A percentile compares a stretch with the other conserved stretches of the same genome.
Conservation (phyloP, 306 rosid genomes). For the Delonix regia region DNA sequence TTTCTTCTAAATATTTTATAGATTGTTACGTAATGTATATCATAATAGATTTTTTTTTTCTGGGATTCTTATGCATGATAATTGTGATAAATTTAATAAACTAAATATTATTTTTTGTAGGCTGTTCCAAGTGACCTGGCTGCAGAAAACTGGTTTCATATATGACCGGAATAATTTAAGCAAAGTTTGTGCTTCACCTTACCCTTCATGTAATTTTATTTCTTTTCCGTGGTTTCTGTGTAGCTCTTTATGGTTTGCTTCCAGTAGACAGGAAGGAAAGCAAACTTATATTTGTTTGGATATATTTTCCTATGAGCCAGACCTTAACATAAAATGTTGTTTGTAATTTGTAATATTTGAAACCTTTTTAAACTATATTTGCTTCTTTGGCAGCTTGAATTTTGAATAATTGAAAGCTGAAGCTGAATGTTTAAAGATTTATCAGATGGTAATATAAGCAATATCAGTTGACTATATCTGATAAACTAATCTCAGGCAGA, state of each 20-base stretch:
- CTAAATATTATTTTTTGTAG: slow-evolving; percentile 54
- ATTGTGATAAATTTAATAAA: slow-evolving; percentile 28
- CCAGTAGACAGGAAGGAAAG: neutral
- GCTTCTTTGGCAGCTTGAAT: slow-evolving; percentile 21
- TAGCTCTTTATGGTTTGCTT: slow-evolving; percentile 15
- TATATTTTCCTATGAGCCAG: neutral
- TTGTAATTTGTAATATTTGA: neutral
- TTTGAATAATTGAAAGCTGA: slow-evolving; percentile 3
- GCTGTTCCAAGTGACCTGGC: slow-evolving; percentile 86
- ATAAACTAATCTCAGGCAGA: neutral
- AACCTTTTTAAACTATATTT: slow-evolving; percentile 3
- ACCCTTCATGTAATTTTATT: slow-evolving; percentile 33
- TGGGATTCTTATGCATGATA: neutral
- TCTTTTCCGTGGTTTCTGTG: slow-evolving; percentile 29
- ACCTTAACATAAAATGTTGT: neutral
- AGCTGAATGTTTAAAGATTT: slow-evolving; percentile 23
- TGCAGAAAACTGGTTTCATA: slow-evolving; percentile 74
- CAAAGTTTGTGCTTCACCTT: slow-evolving; percentile 76
- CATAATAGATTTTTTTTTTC: neutral
- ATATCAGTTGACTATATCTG: slow-evolving; percentile 17
- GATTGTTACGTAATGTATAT: slow-evolving; percentile 15
- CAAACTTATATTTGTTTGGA: neutral
- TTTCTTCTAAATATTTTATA: slow-evolving; percentile 14
- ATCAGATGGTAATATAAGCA: slow-evolving; percentile 13
- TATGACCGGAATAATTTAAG: slow-evolving; percentile 68